Percentiles rank a stretch among this genome's conserved stretches.
These are phyloP conservation scores for Xylaria curta DNA, from an alignment of 495 filamentous ascomycete genomes.

Conservation along the genomic window DNA sequence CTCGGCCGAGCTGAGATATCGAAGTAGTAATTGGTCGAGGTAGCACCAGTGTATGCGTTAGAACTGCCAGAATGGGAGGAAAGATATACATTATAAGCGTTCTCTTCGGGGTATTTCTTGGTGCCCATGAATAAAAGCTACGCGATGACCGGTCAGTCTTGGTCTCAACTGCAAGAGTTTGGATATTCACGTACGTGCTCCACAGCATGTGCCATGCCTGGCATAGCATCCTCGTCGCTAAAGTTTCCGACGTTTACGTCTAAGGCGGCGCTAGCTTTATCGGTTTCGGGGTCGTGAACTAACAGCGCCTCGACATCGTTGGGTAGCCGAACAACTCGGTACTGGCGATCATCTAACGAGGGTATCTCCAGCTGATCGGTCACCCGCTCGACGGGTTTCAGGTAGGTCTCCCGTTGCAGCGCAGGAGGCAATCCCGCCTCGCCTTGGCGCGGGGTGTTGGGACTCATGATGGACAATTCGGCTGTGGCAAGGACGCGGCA, in stretches of 20 bases:
- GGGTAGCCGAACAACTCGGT: slow-evolving; percentile 82
- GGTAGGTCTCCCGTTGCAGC: slow-evolving; percentile 32
- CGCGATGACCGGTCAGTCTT: slow-evolving; percentile 34
- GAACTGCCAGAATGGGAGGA: slow-evolving; percentile 86
- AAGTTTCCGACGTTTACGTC: slow-evolving; percentile 97
- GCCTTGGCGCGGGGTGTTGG: slow-evolving; percentile 33
- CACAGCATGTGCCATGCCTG: slow-evolving; percentile 91
- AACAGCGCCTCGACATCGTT: slow-evolving; percentile 94
- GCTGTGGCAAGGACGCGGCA: slow-evolving; percentile 20
- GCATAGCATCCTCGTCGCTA: slow-evolving; percentile 87
- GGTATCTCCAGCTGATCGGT: slow-evolving; percentile 86
- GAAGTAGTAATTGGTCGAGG: slow-evolving; percentile 98
- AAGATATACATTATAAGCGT: slow-evolving; percentile 93
- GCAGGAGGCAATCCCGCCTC: slow-evolving; percentile 37
- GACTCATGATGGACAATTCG: slow-evolving; percentile 32
- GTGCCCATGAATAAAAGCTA: slow-evolving; percentile 99
- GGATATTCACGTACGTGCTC: slow-evolving; percentile 60
- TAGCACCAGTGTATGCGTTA: slow-evolving; percentile 93
- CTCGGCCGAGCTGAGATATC: slow-evolving; percentile 80
- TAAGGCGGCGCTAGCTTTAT: slow-evolving; percentile 94
- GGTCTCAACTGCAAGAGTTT: not conserved
- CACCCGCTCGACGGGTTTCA: slow-evolving; percentile 66
- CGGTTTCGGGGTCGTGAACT: slow-evolving; percentile 93
- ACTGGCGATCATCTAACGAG: slow-evolving; percentile 84
- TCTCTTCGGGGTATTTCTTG: slow-evolving; percentile 96